Base-by-base conservation (phyloP, 1,284 basidiomycete species). In the Testicularia cyperi region DNA sequence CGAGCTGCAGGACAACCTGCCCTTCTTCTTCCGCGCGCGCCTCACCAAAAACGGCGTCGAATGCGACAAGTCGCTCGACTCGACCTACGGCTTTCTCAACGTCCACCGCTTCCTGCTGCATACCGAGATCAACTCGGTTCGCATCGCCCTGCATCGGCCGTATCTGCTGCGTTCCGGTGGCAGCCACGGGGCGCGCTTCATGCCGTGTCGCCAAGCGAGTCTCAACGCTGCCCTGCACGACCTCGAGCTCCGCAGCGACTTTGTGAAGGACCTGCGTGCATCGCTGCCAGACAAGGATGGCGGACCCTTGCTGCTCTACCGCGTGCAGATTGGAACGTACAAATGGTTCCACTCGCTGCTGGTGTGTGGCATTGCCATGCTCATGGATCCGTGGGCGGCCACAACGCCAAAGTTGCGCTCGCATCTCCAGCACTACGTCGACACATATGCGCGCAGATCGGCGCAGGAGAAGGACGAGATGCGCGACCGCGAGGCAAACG, bases 321-420 rank as follows among this genome's bases (percentile, higher is more conserved):
- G 54, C 20, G 54, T 64, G 1, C 65, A 65, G 30, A 58, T 72
- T 10, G 64, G 66, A 2, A 58, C 65, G 1, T 72, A 58, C 48
- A 67, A 68, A 34, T 70, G 65, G 54, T 71, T 72, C 44, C 68
- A 68, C 26, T 64, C 64, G 10, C 26, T 67, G 16, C 57, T 74
- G 26, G 57, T 72, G 5, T 46, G 53, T 2, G 67, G 71, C 3
- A 54, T 74, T 10, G 49, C 67, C 4, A 40, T 70, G 10, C 56
- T 74, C 19, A 58, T 73, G 41, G 58, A 62, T 13, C 71, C 72
- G 1, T 38, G 44, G 10, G 62, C 54, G 2, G 28, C 40, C 13
- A 44, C 73, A 23, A 62, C 65, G 15, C 47, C 46, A n/a, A 49
- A 47, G 24, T 38, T 72, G 21, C 47, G 55, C n/a, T 39, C 38